Conservation (phyloP, 2,329 filamentous ascomycete species). For the Colletotrichum graminicola region DNA sequence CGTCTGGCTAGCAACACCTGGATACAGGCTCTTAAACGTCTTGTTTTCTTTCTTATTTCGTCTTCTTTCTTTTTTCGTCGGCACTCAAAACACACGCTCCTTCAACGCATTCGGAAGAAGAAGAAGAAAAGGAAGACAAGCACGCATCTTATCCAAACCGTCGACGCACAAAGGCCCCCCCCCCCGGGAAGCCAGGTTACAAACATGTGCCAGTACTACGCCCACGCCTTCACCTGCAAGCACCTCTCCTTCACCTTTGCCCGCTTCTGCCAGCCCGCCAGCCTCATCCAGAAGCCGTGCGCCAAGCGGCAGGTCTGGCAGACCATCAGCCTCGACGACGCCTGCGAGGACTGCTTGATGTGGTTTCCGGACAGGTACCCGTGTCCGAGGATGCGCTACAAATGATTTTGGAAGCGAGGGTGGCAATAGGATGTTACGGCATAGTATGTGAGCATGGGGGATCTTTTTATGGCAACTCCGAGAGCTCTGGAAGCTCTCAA, state of each 20-base stretch:
- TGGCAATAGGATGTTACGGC: too few relatives aligned
- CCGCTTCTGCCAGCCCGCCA: conserved; percentile 52
- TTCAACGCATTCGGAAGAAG: neutral
- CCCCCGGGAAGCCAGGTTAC: conserved; percentile 8
- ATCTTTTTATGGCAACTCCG: neutral
- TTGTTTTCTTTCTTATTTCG: too few relatives aligned
- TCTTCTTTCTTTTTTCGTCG: too few relatives aligned
- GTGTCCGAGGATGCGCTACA: conserved; percentile 30
- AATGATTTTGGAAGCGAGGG: conserved; percentile 10
- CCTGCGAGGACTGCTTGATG: conserved; percentile 52
- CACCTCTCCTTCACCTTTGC: conserved; percentile 52
- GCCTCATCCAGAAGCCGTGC: conserved; percentile 54
- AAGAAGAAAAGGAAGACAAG: neutral
- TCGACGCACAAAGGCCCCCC: neutral
- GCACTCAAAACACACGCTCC: neutral
- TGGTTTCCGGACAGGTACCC: conserved; percentile 48
- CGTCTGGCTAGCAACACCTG: neutral
- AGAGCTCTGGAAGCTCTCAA: neutral
- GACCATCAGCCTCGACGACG: conserved; percentile 52
- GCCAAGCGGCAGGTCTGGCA: conserved; percentile 52
- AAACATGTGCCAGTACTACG: conserved; percentile 55
- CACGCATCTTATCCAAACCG: neutral
- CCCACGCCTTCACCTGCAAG: conserved; percentile 53
- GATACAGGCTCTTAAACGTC: neutral
- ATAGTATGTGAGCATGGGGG: neutral